Conservation (phyloP, 1,284 basidiomycete genomes). For the Rhodotorula sp. region DNA sequence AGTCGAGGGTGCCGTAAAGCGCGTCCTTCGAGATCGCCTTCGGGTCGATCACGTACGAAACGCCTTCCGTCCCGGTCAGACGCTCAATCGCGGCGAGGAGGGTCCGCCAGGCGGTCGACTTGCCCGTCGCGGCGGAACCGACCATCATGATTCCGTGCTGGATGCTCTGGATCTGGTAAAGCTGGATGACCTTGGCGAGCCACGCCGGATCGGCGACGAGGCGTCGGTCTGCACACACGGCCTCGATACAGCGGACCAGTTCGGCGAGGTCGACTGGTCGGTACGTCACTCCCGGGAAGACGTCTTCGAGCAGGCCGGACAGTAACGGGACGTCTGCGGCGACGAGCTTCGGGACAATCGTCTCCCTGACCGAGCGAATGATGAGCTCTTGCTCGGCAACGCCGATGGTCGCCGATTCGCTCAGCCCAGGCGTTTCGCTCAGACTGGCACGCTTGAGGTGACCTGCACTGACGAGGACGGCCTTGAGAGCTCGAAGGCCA, state of each 20-base stretch:
- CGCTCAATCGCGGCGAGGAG: conserved; percentile 86
- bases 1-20: conserved; percentile 94
- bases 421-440: conserved; percentile 48
- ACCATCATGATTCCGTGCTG: conserved; percentile 99
- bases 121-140: conserved; percentile 93
- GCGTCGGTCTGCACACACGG: conserved; percentile 82
- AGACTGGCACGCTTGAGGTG: conserved; percentile 91
- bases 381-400: conserved; percentile 91
- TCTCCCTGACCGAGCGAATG: conserved; percentile 99
- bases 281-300: conserved; percentile 95
- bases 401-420: conserved; percentile 44
- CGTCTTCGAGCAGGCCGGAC: conserved; percentile 88
- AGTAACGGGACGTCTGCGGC: conserved; percentile 94
- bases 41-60: conserved; percentile 96
- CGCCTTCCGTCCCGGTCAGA: conserved; percentile 86
- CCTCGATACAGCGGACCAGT: conserved; percentile 76
- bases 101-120: conserved; percentile 96
- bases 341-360: conserved; percentile 96
- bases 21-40: conserved; percentile 99
- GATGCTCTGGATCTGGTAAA: conserved; percentile 99
- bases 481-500: conserved; percentile 94
- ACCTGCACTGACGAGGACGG: conserved; percentile 94
- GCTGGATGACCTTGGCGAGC: conserved; percentile 92
- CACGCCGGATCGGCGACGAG: conserved; percentile 83
- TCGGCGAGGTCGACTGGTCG: conserved; percentile 82